Percentiles rank a stretch among this genome's conserved stretches.
Conservation (phyloP, 345 rosid species). For the Eucalyptus rudis region DNA sequence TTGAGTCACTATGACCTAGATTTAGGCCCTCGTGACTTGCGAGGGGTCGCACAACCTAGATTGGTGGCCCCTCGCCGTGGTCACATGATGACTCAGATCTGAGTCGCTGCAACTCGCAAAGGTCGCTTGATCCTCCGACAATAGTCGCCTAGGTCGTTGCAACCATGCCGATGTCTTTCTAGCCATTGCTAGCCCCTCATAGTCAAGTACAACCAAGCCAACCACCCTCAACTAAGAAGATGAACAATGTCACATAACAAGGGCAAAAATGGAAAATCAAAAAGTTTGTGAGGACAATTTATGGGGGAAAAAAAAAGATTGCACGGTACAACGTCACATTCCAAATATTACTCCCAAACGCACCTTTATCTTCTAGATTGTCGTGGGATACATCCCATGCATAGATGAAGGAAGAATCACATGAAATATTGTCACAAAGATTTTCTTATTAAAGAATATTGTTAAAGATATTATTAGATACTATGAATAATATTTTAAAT, state of each 20-base stretch:
- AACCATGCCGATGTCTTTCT: accelerated
- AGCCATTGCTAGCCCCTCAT: accelerated
- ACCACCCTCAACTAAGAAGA: too few relatives aligned
- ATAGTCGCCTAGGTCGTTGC: too few relatives aligned
- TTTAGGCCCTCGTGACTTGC: accelerated
- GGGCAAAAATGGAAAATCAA: accelerated
- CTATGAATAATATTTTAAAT: neutral
- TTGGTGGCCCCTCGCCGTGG: accelerated
- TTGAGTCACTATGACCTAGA: accelerated
- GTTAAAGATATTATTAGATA: neutral
- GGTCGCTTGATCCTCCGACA: accelerated
- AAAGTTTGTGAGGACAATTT: too few relatives aligned
- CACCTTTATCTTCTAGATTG: neutral
- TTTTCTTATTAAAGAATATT: neutral
- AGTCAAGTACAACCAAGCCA: accelerated
- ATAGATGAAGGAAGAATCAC: neutral
- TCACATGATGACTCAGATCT: accelerated
- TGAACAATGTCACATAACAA: too few relatives aligned
- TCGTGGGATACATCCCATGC: neutral
- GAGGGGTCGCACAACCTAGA: too few relatives aligned
- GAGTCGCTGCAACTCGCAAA: accelerated
- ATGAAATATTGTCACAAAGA: neutral
- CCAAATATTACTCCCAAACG: too few relatives aligned
- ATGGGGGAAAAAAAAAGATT: too few relatives aligned
- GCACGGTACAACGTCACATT: accelerated